phyloP scores from a whole-genome alignment of 192 early-diverging fungal species.

The Coemansia biformis region DNA sequence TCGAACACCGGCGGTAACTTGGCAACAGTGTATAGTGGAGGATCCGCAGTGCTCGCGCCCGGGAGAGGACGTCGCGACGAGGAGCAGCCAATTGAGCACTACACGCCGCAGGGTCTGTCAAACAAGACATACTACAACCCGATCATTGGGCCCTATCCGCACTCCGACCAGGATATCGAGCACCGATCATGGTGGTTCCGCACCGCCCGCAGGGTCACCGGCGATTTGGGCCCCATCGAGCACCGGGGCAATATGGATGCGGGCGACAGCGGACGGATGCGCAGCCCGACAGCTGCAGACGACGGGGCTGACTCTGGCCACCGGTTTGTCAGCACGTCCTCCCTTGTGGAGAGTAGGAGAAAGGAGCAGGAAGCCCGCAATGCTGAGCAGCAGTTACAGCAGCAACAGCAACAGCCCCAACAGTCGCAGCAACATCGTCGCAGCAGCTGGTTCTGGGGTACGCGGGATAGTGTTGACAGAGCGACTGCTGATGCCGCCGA shows the following conservation, averaged over 20 bases:
- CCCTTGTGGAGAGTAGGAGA: too few relatives aligned
- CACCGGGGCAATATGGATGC: constrained; percentile 13
- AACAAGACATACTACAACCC: not conserved
- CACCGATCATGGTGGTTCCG: constrained; percentile 19
- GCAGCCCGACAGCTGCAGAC: too few relatives aligned
- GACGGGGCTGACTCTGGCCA: too few relatives aligned
- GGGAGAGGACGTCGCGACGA: not conserved
- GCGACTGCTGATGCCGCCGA: too few relatives aligned
- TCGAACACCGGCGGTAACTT: not conserved
- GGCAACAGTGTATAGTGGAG: not conserved
- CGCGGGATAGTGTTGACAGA: too few relatives aligned
- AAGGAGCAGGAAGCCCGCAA: too few relatives aligned
- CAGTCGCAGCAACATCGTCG: too few relatives aligned
- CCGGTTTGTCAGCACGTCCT: too few relatives aligned
- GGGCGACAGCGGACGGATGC: too few relatives aligned
- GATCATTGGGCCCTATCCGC: constrained; percentile 11
- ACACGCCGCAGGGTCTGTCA: not conserved
- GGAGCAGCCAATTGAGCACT: constrained; percentile 1
- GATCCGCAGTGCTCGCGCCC: not conserved
- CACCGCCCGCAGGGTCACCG: constrained; percentile 8
- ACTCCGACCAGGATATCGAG: constrained; percentile 19
- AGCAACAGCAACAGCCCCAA: too few relatives aligned
- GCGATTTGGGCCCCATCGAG: constrained; percentile 38
- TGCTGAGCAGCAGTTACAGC: too few relatives aligned
- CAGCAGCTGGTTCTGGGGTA: too few relatives aligned